Evolutionary conservation across 495 filamentous ascomycete species (phyloP), one percentile per base, ranked within the genome.

Genomic region (Xylaria acuta): DNA sequence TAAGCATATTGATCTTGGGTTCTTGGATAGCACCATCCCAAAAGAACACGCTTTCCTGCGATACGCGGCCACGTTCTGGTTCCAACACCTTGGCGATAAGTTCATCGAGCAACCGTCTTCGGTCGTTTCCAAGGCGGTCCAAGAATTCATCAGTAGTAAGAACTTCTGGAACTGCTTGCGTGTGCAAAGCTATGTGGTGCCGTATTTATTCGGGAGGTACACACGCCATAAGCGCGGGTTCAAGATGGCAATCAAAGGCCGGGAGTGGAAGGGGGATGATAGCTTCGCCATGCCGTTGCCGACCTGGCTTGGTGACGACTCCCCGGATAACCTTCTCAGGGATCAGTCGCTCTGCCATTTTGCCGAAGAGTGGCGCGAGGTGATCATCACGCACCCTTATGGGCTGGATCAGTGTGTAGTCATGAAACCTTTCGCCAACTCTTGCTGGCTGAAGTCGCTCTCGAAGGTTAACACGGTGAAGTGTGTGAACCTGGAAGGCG

Each of bases 141-240:
- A 59, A 25, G 36, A 47, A 12, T 80, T 80, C 59, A 47, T 75
- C n/a, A 67, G 69, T 22, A 77, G 72, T 32, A 64, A 67, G 8
- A 73, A 73, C 30, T 74, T 80, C 38, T 80, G 78, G 78, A 75
- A 74, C 16, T 80, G 78, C 63, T 36, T 78, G n/a, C 36, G 70
- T n/a, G 75, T 80, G 2, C 76, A 80, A 58, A 67, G 64, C 36
- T 38, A 38, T 34, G 40, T 51, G 14, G 64, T 53, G 18, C 64
- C 64, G 12, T 67, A 67, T 22, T 27, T 67, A 20, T 67, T 67
- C 40, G 64, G 64, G 3, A 32, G 64, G 6, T 67, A 67, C 43
- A 67, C 20, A 9, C 38, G 64, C 45, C 27, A 67, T 25, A 40
- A 53, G 9, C 25, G 40, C 22, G 30, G 64, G 1, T 67, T 20